Percentiles rank a stretch among this genome's conserved stretches.
Evolutionary conservation across 2,329 filamentous ascomycete species (phyloP).

Genomic region (Onygenales sp.): DNA sequence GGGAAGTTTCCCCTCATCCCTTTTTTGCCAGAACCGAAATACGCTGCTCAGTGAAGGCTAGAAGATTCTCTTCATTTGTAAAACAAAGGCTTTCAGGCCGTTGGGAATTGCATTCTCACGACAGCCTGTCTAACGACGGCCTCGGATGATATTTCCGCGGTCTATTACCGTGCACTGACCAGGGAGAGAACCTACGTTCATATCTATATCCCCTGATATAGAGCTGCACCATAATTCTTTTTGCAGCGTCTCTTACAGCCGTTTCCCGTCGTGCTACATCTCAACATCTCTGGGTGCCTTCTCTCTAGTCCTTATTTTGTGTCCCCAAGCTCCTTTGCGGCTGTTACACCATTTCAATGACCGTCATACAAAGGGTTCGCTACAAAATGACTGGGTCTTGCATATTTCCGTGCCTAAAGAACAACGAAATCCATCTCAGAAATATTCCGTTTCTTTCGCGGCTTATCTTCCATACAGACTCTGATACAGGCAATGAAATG

Average conservation of each 20-base stretch:
- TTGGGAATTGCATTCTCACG: neutral
- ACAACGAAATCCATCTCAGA: neutral
- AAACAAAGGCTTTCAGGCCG: neutral
- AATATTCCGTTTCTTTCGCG: neutral
- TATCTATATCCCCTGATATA: neutral
- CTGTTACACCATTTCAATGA: neutral
- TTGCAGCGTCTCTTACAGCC: neutral
- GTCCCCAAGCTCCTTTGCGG: neutral
- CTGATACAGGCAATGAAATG: too few species aligned
- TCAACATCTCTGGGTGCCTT: neutral
- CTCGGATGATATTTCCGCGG: neutral
- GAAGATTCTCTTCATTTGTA: neutral
- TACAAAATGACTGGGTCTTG: neutral
- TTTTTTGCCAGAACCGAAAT: too few species aligned
- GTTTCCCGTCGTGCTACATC: conserved; percentile 1
- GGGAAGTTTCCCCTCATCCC: neutral
- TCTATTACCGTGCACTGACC: neutral
- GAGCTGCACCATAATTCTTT: neutral
- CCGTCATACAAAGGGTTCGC: neutral
- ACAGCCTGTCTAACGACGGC: neutral
- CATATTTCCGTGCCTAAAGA: neutral
- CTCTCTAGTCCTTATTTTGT: neutral
- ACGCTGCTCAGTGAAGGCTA: too few species aligned
- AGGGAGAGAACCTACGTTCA: neutral
- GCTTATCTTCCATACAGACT: too few species aligned